A percentile compares a stretch with the other conserved stretches of the same genome.
Conservation (phyloP, 202 grass and related monocot genomes). For the Setaria italica region DNA sequence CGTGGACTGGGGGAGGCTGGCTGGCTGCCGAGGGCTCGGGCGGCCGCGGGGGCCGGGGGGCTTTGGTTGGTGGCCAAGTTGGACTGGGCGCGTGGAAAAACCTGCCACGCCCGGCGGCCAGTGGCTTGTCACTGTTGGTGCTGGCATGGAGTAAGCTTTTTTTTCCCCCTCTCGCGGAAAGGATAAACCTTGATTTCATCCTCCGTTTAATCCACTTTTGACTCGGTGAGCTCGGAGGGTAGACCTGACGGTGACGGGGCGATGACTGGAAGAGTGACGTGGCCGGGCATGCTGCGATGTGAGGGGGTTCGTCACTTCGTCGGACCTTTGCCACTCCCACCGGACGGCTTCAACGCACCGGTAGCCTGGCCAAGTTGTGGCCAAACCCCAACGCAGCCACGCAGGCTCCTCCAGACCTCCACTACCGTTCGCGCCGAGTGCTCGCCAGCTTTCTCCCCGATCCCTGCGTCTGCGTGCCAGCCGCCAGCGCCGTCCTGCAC, state of each 20-base stretch:
- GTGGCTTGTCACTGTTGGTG: constrained; percentile 27
- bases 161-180: background rate
- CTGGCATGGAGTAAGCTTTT: background rate
- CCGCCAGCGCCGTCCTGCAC: too few relatives aligned
- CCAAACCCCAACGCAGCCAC: too few relatives aligned
- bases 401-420: too few relatives aligned
- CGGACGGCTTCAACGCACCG: background rate
- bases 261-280: background rate
- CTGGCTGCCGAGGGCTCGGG: background rate
- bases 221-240: background rate
- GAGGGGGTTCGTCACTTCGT: background rate
- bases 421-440: background rate
- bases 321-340: background rate
- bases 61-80: constrained; percentile 49
- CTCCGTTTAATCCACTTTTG: background rate
- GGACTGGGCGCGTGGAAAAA: constrained; percentile 47
- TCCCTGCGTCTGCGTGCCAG: too few relatives aligned
- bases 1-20: constrained; percentile 26
- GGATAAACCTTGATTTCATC: background rate
- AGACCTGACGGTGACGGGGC: background rate
- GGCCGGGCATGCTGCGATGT: background rate
- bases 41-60: background rate
- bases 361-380: background rate
- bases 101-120: background rate
- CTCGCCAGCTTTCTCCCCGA: background rate